These are phyloP conservation scores for Margaritispora aquatica DNA, from an alignment of 495 filamentous ascomycete genomes.

Conservation along the genomic window DNA sequence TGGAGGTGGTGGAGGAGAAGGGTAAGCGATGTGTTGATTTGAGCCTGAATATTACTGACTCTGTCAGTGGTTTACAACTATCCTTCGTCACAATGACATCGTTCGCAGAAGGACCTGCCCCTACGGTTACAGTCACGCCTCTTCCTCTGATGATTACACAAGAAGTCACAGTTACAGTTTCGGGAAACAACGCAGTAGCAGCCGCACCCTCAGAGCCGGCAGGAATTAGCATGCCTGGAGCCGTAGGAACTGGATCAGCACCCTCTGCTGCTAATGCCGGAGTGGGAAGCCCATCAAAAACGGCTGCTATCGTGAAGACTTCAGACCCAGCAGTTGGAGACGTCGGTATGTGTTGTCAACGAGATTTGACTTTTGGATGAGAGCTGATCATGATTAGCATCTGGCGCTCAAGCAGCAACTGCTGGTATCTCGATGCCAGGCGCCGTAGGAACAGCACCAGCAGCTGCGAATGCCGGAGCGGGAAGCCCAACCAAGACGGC, in stretches of 20 bases:
- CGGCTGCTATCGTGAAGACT: conserved; percentile 4
- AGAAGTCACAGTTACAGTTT: conserved; percentile 18
- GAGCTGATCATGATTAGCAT: too few species aligned
- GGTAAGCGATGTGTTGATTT: neutral
- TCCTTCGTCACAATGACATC: conserved; percentile 35
- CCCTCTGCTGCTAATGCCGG: too few species aligned
- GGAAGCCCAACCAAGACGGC: neutral
- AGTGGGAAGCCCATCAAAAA: too few species aligned
- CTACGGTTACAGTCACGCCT: conserved; percentile 36
- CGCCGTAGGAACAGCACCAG: neutral
- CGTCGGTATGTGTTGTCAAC: neutral
- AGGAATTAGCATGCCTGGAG: conserved; percentile 3
- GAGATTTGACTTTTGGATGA: too few species aligned
- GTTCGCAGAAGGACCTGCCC: conserved; percentile 26
- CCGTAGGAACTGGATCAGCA: conserved; percentile 5
- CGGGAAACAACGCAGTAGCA: conserved; percentile 16
- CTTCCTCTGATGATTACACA: conserved; percentile 35
- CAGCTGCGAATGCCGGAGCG: neutral
- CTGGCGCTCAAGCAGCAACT: neutral
- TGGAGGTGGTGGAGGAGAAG: conserved; percentile 4
- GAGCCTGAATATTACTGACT: neutral
- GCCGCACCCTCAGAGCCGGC: too few species aligned
- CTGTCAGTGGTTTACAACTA: conserved; percentile 20
- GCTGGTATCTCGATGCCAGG: neutral
- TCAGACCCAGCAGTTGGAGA: neutral